A percentile compares a stretch with the other conserved stretches of the same genome.
phyloP scores from a whole-genome alignment of 345 rosid species.

The Acer saccharum region DNA sequence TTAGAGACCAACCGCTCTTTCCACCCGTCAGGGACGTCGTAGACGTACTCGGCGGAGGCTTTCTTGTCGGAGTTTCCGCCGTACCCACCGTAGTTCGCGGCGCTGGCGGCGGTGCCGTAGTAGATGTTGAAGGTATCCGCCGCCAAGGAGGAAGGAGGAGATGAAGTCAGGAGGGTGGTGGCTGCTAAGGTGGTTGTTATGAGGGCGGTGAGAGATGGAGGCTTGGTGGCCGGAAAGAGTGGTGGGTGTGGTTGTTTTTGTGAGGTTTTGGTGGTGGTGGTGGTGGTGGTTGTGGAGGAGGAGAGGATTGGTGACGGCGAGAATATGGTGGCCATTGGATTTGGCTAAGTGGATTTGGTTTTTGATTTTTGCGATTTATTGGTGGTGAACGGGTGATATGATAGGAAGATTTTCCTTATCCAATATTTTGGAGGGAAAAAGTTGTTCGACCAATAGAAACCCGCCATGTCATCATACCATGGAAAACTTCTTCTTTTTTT shows the following conservation, averaged over 20 bases:
- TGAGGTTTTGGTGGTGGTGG: constrained; percentile 19
- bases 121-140: constrained; percentile 60
- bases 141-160: constrained; percentile 42
- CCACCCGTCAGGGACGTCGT: constrained; percentile 94
- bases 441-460: not conserved
- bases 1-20: constrained; percentile 90
- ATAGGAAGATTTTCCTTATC: constrained; percentile 12
- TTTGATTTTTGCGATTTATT: not conserved
- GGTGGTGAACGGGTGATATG: not conserved
- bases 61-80: constrained; percentile 92
- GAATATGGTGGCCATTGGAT: constrained; percentile 59
- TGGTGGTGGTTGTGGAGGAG: constrained; percentile 35
- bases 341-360: constrained; percentile 20
- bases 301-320: constrained; percentile 49
- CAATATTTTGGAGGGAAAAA: not conserved
- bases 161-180: constrained; percentile 47
- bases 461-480: not conserved
- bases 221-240: constrained; percentile 19
- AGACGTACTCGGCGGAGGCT: constrained; percentile 84
- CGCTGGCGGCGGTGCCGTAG: constrained; percentile 97
- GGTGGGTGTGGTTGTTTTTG: constrained; percentile 29
- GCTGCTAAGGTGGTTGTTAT: constrained; percentile 47
- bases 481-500: too few species aligned
- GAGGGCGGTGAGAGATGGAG: constrained; percentile 37
- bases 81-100: constrained; percentile 89